Evolutionary conservation across 495 filamentous ascomycete species (phyloP).

Genomic region (Podospora tetraspora): DNA sequence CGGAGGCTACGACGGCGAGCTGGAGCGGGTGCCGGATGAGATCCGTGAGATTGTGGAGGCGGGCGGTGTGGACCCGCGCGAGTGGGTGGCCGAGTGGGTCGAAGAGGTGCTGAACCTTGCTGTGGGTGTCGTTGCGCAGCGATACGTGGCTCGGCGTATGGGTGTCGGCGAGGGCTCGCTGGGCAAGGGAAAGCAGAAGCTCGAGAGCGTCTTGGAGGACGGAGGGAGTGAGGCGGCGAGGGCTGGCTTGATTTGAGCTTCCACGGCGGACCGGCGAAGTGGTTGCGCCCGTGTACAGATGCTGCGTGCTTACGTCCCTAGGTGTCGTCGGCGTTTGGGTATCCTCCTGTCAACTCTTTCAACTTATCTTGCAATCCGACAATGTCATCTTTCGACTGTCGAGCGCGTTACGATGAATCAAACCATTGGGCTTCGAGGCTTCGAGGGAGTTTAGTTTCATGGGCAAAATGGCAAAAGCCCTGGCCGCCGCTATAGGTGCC

Average conservation of each 20-base stretch:
- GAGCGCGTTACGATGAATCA: neutral
- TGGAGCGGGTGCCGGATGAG: slow-evolving; percentile 60
- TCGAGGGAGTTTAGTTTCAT: neutral
- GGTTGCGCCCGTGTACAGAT: neutral
- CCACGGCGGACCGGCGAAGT: no score
- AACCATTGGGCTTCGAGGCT: neutral
- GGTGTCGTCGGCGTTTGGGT: neutral
- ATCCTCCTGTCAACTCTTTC: neutral
- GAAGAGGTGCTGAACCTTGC: slow-evolving; percentile 79
- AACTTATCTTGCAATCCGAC: neutral
- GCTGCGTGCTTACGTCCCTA: neutral
- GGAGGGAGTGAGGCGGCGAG: slow-evolving; percentile 81
- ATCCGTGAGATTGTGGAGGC: slow-evolving; percentile 82
- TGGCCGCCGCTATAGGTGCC: neutral
- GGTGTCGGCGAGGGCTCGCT: slow-evolving; percentile 84
- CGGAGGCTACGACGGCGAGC: slow-evolving; percentile 19
- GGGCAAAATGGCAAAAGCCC: neutral
- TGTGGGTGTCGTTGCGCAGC: slow-evolving; percentile 84
- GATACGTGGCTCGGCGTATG: slow-evolving; percentile 93
- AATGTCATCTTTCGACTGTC: neutral
- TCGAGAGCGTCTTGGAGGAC: slow-evolving; percentile 61
- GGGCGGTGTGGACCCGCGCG: slow-evolving; percentile 88
- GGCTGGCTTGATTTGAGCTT: slow-evolving; percentile 47
- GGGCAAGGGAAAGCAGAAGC: slow-evolving; percentile 73
- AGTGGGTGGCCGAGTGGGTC: slow-evolving; percentile 97